A percentile compares a stretch with the other conserved stretches of the same genome.
Conservation (phyloP, 169 alveolate genomes). For the Plasmodium chabaudi region DNA sequence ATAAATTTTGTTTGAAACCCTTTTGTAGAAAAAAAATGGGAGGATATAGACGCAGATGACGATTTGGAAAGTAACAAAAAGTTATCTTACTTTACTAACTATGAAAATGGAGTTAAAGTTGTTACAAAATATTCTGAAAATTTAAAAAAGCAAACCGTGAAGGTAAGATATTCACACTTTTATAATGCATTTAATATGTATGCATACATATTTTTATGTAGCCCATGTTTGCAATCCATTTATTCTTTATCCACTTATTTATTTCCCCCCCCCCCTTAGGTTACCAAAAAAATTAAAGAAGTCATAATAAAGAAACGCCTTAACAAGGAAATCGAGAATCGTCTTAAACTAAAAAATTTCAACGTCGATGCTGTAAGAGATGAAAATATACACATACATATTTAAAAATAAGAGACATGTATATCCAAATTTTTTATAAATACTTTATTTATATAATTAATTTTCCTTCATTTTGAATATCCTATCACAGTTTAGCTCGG, state of each 20-base stretch:
- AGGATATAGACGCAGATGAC: conserved; percentile 87
- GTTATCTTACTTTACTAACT: conserved; percentile 79
- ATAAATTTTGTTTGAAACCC: neutral
- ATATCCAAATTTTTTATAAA: conserved; percentile 50
- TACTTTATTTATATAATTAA: too few relatives aligned
- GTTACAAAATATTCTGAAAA: conserved; percentile 84
- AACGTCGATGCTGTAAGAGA: conserved; percentile 77
- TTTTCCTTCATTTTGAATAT: conserved; percentile 10
- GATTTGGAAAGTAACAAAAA: conserved; percentile 82
- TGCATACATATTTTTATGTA: neutral
- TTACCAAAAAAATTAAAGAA: conserved; percentile 84
- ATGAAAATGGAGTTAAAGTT: conserved; percentile 84
- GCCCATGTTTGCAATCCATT: neutral
- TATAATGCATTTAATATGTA: neutral
- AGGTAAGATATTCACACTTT: conserved; percentile 68
- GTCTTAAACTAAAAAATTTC: conserved; percentile 80
- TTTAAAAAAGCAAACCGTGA: conserved; percentile 86
- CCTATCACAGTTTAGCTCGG: conserved; percentile 38
- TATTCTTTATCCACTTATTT: neutral
- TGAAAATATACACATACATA: conserved; percentile 81
- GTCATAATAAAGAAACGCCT: conserved; percentile 74
- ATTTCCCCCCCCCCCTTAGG: conserved; percentile 50
- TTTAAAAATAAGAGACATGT: conserved; percentile 72
- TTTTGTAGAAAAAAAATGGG: conserved; percentile 85
- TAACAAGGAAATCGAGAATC: conserved; percentile 79